phyloP scores from a whole-genome alignment of 2,329 filamentous ascomycete species.

The Fusarium burgessii region DNA sequence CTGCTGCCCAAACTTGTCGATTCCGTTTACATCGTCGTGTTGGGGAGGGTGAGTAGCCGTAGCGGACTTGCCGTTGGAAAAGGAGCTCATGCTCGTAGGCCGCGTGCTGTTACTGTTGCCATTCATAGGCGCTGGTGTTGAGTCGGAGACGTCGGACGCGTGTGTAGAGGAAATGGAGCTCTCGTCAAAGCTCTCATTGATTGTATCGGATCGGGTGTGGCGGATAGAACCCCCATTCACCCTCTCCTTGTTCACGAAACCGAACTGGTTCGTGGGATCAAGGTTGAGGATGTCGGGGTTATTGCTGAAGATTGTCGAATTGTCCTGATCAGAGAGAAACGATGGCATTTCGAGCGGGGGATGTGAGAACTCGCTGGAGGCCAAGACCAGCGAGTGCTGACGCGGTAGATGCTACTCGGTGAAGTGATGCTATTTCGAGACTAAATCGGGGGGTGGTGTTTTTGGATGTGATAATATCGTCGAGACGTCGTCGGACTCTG shows the following conservation, averaged over 20 bases:
- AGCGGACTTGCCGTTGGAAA: constrained; percentile 66
- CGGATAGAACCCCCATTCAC: constrained; percentile 53
- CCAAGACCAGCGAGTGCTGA: constrained; percentile 42
- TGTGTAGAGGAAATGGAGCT: constrained; percentile 65
- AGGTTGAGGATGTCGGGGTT: constrained; percentile 59
- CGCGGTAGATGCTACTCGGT: constrained; percentile 41
- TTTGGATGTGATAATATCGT: constrained; percentile 22
- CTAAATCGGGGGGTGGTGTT: constrained; percentile 19
- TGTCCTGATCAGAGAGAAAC: constrained; percentile 62
- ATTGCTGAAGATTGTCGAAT: constrained; percentile 56
- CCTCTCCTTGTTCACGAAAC: constrained; percentile 50
- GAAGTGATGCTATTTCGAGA: constrained; percentile 42
- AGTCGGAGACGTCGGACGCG: constrained; percentile 64
- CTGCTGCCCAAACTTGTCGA: constrained; percentile 39
- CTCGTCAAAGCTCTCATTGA: constrained; percentile 66
- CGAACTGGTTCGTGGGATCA: constrained; percentile 56
- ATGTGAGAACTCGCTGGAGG: constrained; percentile 39
- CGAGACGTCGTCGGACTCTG: constrained; percentile 22
- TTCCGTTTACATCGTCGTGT: constrained; percentile 43
- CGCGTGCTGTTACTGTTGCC: constrained; percentile 55
- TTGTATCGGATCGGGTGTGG: constrained; percentile 59
- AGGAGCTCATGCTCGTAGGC: constrained; percentile 68
- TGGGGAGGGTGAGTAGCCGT: constrained; percentile 48
- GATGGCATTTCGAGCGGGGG: constrained; percentile 64
- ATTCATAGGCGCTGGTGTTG: constrained; percentile 57